Evolutionary conservation across 73 alveolate genomes (phyloP), one percentile per base, ranked within the genome.

Genomic region (Stentor roeselii): DNA sequence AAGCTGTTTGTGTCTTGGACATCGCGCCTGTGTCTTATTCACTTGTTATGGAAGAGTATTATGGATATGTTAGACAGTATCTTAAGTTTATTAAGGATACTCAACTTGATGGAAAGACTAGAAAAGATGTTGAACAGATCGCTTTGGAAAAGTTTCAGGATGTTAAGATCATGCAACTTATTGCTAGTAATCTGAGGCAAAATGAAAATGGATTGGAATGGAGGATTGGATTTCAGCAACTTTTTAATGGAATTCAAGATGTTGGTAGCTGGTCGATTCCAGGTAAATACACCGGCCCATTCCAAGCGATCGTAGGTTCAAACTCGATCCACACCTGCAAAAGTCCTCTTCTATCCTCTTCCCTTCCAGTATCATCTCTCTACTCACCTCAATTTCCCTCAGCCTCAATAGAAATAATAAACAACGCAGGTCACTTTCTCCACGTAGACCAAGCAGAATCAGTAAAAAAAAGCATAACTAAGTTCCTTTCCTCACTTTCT

Each of bases 1-100:
- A 84, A 6, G 84, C 85, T 6, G 39, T 88, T 21, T 83, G 90
- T 38, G 67, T 82, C 59, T 84, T 91, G 21, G 96, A 91, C 77
- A 80, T 92, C 0, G 89, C 93, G 2, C 96, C 96, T 4, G 36
- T 84, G 2, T 85, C 85, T 42, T 75, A 88, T 39, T 75, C 75
- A 38, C 21, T 34, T 37, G n/a, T 76, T 15, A 76, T 39, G 84
- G 39, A 41, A 14, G 21, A 76, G 37, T 40, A 35, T 6, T 76
- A 21, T 3, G 36, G 60, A 37, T 39, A 34, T 31, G 37, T 84
- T n/a, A 61, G 39, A 36, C 36, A 60, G 40, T 80, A 83, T 76
- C 36, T 67, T 14, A 35, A 76, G 39, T 39, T 14, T 3, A 76
- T 76, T 31, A 39, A 76, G 39, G 6, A 15, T 1, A 1, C 39